Evolutionary conservation across 177 flowering plant genomes (phyloP), one percentile per base, ranked within the genome.

Genomic region (Tripterygium wilfordii): DNA sequence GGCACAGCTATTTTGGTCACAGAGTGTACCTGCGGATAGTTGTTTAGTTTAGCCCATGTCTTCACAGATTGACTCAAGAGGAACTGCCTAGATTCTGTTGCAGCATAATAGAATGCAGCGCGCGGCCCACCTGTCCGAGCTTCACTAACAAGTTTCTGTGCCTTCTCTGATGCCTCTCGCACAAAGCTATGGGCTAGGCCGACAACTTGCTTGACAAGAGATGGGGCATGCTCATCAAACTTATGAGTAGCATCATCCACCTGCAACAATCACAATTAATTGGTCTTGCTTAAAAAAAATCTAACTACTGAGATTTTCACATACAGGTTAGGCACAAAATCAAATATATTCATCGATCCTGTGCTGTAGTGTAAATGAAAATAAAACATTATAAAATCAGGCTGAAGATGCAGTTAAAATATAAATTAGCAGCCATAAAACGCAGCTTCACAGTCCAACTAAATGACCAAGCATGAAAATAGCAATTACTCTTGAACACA

Each of bases 171-270:
- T 15, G 75, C 69, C 51, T 63, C 61, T 21, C 50, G 33, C 8
- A 67, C 30, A 18, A 62, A 25, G 25, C 19, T 1, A 1, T 62
- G 70, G 5, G 71, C 51, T 28, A 56, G 42, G 55, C 29, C 15
- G 0, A 46, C 74, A 18, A 63, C 56, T 21, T 62, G 44, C 58
- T 79, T 85, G 8, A 72, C 85, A 17, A 61, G 18, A 1, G 79
- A 55, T 0, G 94, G 86, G 31, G 84, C 79, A 32, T 51, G 64
- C 53, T 65, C 33, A 29, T 76, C 77, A 45, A 78, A 65, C 53
- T 71, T 68, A 30, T 39, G 24, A 5, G 64, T 20, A 12, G 56
- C 79, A 48, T 67, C 75, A 56, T 77, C 92, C 0, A 81, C 80
- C 92, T 84, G 72, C 41, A 53, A 4, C n/a, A n/a, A n/a, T n/a